Base-by-base conservation (phyloP, 2,329 filamentous ascomycete species). In the Cordyceps fumosorosea region DNA sequence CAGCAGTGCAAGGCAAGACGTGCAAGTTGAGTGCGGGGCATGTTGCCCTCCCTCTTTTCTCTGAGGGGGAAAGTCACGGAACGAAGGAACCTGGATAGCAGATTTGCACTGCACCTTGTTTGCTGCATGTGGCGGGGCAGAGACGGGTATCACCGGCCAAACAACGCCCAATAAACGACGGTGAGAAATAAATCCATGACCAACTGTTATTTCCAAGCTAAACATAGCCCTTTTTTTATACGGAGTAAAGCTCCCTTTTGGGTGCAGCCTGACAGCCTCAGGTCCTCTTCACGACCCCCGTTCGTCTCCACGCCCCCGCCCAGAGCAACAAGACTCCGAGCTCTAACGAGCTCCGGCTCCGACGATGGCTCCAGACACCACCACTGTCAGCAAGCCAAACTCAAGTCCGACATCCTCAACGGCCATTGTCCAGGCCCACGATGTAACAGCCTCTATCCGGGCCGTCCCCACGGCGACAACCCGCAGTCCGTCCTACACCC, bases 401-500 rank as follows among this genome's bases (percentile, higher is more conserved):
- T 50, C 32, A 0, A 34, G 18, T 26, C 16, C 32, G 34, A 11
- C 45, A 40, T 58, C 44, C 6, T 40, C 44, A n/a, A 58, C 56
- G 14, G 32, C 29, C 20, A 37, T 58, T 29, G 7, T 50, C 20
- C 32, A 40, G 14, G 20, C 24, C 20, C 18, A 57, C n/a, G 29
- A 57, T 50, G 55, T 3, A 37, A n/a, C 14, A 8, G 44, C 10
- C 14, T 7, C 10, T 47, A 18, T 26, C 12, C 40, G 20, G n/a
- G 42, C 12, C 32, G 20, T 26, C n/a, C 40, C 29, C 18, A 22
- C 26, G 55, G 56, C 50, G 69, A 70, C 22, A 64, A 69, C 3
- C 50, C 16, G 18, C 37, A 22, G 14, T 11, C 14, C 29, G 3
- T 29, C 37, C 24, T 53, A 22, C 44, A 64, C 68, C 0, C 85